Evolutionary conservation across 1,139 yeast genomes (phyloP).

Genomic region (Yamadazyma triangularis): DNA sequence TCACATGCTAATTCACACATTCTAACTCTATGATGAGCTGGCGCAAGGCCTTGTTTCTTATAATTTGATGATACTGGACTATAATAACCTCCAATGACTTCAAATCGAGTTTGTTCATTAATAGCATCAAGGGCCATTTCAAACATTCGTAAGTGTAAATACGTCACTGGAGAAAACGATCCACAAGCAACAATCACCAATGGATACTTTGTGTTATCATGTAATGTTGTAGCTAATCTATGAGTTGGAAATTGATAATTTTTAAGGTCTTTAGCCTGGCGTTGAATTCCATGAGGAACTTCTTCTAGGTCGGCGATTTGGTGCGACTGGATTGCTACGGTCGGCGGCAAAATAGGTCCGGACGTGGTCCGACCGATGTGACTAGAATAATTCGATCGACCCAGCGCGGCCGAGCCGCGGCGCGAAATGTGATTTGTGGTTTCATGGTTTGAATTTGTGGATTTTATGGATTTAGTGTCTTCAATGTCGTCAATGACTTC

Average conservation of each 20-base stretch:
- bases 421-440: too few relatives aligned
- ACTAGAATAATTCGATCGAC: background rate
- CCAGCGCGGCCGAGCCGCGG: too few relatives aligned
- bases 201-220: constrained; percentile 79
- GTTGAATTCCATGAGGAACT: constrained; percentile 87
- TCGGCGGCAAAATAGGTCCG: constrained; percentile 30
- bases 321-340: constrained; percentile 51
- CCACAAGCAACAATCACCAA: constrained; percentile 96
- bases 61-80: constrained; percentile 97
- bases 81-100: constrained; percentile 94
- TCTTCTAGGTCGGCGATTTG: constrained; percentile 94
- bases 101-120: constrained; percentile 86
- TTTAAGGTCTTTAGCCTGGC: constrained; percentile 72
- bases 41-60: constrained; percentile 89
- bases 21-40: constrained; percentile 82
- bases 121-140: constrained; percentile 98
- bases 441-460: background rate
- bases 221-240: constrained; percentile 65
- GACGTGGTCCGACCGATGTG: background rate
- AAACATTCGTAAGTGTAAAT: constrained; percentile 91
- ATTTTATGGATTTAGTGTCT: too few relatives aligned
- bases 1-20: constrained; percentile 99
- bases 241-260: constrained; percentile 83
- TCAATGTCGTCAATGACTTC: too few relatives aligned
- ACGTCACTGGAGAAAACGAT: constrained; percentile 92